Base-by-base conservation (phyloP, 371 early-diverging fungal genomes). In the Smittium culicis region DNA sequence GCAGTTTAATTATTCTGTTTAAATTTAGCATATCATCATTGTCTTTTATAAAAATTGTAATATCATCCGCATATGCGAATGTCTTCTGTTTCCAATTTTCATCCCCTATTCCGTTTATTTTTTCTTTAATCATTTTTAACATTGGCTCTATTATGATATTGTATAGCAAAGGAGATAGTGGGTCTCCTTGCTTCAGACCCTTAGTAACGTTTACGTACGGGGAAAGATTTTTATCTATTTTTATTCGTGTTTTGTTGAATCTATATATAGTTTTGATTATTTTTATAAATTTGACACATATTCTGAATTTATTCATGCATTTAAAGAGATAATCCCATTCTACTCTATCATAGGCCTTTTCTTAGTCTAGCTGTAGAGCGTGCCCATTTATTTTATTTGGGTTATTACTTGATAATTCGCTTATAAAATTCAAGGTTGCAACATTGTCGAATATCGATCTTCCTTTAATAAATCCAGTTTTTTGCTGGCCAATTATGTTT, bases 181-280 rank as follows among this genome's bases (percentile, higher is more conserved):
- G 71, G 54, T 70, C 70, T 0, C 70, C 67, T 28, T 70, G 70
- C 0, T 57, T n/a, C 1, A 70, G 68, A 0, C 70, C 70, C 25
- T 67, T 45, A 31, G n/a, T 32, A 28, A 67, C 67, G 3, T 27
- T 11, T 32, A 69, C 27, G 20, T 55, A 20, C 14, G 33, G 20
- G 25, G 28, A 8, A 8, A 28, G 28, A 8, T 59, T n/a, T n/a
- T 16, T 59, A 28, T 28, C 25, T 8, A 28, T 16, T 59, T 59
- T 59, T 8, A 31, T 25, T 16, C 28, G 5, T 5, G 60, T 25
- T 5, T 8, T n/a, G 11, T 8, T 11, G 27, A 16, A 8, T 59
- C 14, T 59, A 27, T 25, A 25, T 28, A 31, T 16, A 5, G 14
- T 5, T 11, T 59, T 59, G 8, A 31, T 28, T n/a, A 5, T 11